A percentile compares a stretch with the other conserved stretches of the same genome.
phyloP scores from a whole-genome alignment of 2,329 filamentous ascomycete species.

The Colletotrichum aenigma region DNA sequence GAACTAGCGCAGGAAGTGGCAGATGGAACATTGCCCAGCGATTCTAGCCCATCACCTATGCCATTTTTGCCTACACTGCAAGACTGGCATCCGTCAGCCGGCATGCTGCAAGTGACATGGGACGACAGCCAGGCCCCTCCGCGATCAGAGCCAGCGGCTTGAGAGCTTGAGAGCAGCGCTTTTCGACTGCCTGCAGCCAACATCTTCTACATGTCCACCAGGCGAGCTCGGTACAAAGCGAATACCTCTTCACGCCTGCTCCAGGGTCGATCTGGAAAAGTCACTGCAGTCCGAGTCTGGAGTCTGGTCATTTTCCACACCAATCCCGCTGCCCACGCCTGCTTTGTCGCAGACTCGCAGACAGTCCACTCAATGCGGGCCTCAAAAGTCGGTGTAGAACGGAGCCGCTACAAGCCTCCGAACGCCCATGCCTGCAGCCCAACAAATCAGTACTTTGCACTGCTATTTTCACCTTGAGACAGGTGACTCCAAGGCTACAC shows the following conservation, averaged over 20 bases:
- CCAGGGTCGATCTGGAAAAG: neutral
- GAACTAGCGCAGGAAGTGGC: constrained; percentile 3
- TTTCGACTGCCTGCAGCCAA: neutral
- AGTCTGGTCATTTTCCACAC: neutral
- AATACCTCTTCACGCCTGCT: neutral
- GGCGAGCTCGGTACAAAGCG: neutral
- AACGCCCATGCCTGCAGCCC: constrained; percentile 17
- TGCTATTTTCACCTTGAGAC: neutral
- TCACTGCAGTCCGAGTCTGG: constrained; percentile 3
- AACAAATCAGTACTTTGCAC: constrained; percentile 8
- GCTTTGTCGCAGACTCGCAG: constrained; percentile 17
- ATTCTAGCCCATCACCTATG: constrained; percentile 10
- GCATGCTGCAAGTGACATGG: constrained; percentile 19
- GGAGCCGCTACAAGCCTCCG: constrained; percentile 4
- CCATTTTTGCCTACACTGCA: neutral
- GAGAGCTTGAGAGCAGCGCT: neutral
- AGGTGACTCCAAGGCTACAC: neutral
- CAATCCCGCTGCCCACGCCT: constrained; percentile 8
- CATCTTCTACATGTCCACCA: neutral
- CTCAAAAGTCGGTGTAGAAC: constrained; percentile 24
- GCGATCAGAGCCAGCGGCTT: neutral
- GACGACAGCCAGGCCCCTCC: constrained; percentile 11
- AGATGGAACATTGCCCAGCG: constrained; percentile 1
- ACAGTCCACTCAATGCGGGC: constrained; percentile 22
- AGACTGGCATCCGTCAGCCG: constrained; percentile 6